Base-by-base conservation (phyloP, 495 filamentous ascomycete species). In the Stereocaulon alpinum region DNA sequence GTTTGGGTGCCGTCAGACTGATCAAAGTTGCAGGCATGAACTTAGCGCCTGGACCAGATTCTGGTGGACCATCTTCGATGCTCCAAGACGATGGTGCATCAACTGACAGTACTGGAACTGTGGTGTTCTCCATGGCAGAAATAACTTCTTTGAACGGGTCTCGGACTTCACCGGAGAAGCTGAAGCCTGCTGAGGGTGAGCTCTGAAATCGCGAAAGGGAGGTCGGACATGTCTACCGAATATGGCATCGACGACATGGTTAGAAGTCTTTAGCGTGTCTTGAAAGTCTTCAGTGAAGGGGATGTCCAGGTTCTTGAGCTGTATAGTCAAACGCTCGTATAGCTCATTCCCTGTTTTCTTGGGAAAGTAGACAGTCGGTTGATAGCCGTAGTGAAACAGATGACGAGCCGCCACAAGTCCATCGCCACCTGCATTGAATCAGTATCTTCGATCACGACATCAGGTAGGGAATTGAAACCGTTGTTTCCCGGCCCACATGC, bases 401-500 rank as follows among this genome's bases (percentile, higher is more conserved):
- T 98, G 93, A 40, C 93, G 84, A 43, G 94, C 94, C 42, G 91
- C 91, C 27, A 98, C 93, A 43, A 98, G 84, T 1, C 93, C 94
- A 69, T 98, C 93, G 27, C 93, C 93, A 63, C 93, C 91, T 83
- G 59, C 60, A 45, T 66, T 63, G 58, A 18, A 29, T 20, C 40
- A 49, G 15, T 59, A 52, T 9, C 42, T 32, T 43, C 5, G 20
- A 30, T 18, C 9, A 18, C 34, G 24, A 11, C 55, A 22, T 40
- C 55, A 45, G 37, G 15, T 53, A 56, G 34, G 7, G 30, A 47
- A 55, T 53, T 68, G 76, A 63, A 73, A 92, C 91, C 91, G 66
- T 96, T 96, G 69, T 96, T 96, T 43, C 91, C 91, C 47, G 93
- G 93, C 30, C 93, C 93, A 64, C 91, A 95, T 57, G 91, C 88